Conservation (phyloP, 306 rosid genomes). For the Lotus japonicus region DNA sequence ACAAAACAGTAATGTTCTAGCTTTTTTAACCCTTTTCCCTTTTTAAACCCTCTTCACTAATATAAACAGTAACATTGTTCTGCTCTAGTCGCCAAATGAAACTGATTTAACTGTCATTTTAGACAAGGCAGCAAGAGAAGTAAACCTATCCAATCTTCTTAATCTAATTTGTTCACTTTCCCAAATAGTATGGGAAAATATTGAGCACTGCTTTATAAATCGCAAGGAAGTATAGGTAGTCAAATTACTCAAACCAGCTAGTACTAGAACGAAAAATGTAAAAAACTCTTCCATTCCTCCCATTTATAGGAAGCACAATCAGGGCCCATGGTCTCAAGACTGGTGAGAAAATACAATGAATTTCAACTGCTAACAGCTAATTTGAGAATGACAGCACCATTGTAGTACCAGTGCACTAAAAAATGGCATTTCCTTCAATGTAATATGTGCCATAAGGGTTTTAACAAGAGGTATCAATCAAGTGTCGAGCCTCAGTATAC, state of each 20-base stretch:
- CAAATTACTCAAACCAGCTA: no score
- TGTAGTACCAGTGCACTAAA: slow-evolving; percentile 1
- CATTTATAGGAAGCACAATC: background rate
- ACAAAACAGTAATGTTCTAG: background rate
- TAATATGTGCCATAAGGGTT: background rate
- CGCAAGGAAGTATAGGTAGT: no score
- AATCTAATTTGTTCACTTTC: background rate
- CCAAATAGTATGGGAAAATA: background rate
- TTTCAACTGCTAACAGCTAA: background rate
- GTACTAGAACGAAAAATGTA: no score
- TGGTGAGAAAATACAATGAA: background rate
- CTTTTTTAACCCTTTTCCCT: background rate
- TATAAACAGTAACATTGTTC: background rate
- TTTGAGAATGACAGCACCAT: background rate
- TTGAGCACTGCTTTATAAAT: background rate
- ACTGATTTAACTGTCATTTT: background rate
- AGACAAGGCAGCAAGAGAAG: background rate
- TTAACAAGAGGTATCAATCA: background rate
- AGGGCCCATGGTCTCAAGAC: background rate
- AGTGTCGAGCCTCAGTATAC: slow-evolving; percentile 19
- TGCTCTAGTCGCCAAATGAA: background rate
- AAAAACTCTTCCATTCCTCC: background rate
- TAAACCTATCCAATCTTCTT: background rate
- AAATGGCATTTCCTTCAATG: slow-evolving; percentile 6
- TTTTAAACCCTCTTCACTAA: no score